Evolutionary conservation across 148 eudicot species (phyloP).

Genomic region (Vaccinium myrtillus): DNA sequence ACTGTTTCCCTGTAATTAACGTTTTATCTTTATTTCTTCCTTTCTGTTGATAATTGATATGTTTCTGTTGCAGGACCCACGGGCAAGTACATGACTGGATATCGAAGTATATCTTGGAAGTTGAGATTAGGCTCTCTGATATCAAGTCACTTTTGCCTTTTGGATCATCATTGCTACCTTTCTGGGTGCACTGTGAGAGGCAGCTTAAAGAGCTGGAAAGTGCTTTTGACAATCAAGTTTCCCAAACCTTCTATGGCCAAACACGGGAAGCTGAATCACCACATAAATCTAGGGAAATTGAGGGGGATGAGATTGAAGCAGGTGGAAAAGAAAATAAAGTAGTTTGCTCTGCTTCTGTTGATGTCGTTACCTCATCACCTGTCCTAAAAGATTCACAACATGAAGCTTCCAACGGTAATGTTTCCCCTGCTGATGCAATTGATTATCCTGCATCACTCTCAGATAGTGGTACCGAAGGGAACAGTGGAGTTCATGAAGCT

Average conservation of each 20-base stretch:
- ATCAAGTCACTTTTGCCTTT: conserved; percentile 58
- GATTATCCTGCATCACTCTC: conserved; percentile 13
- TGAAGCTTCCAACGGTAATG: conserved; percentile 21
- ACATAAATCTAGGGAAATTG: conserved; percentile 24
- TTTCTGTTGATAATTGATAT: conserved; percentile 10
- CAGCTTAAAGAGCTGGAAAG: conserved; percentile 64
- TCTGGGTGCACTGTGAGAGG: conserved; percentile 78
- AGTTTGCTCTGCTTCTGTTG: conserved; percentile 25
- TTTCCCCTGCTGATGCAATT: conserved; percentile 15
- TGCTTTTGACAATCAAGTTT: conserved; percentile 42
- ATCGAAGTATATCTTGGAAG: conserved; percentile 53
- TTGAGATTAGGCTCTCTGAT: conserved; percentile 81
- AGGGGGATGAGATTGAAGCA: conserved; percentile 22
- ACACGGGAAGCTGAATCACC: conserved; percentile 25
- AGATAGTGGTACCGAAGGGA: conserved; percentile 27
- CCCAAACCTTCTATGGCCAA: conserved; percentile 23
- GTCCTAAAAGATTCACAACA: conserved; percentile 22
- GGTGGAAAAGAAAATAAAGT: conserved; percentile 22
- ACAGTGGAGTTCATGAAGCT: conserved; percentile 25
- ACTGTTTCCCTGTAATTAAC: background rate
- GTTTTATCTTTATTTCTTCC: background rate
- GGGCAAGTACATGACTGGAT: conserved; percentile 38
- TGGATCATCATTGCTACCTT: conserved; percentile 70
- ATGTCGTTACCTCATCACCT: conserved; percentile 14
- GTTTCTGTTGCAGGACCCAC: conserved; percentile 41